phyloP scores from a whole-genome alignment of 768 basidiomycete genomes.

The Phaeolepiota aurea region DNA sequence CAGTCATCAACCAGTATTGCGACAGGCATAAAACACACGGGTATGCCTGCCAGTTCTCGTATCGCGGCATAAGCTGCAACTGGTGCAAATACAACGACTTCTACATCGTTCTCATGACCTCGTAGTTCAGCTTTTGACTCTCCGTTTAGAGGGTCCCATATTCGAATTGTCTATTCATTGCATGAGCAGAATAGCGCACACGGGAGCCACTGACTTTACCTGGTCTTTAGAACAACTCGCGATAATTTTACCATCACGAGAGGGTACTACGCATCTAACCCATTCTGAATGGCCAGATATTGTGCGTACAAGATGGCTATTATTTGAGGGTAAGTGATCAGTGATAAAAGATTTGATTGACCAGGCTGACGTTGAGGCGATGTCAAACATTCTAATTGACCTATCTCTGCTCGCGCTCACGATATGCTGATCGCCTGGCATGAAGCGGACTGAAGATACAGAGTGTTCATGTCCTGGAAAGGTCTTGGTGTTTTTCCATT shows the following conservation, averaged over 20 bases:
- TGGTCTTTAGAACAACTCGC: conserved; percentile 86
- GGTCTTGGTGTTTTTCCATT: conserved; percentile 85
- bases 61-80: conserved; percentile 67
- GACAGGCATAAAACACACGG: conserved; percentile 31
- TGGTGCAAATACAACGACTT: conserved; percentile 77
- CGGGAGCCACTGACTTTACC: conserved; percentile 30
- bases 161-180: conserved; percentile 53
- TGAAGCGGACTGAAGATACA: conserved; percentile 78
- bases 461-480: conserved; percentile 88
- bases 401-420: conserved; percentile 85
- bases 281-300: conserved; percentile 77
- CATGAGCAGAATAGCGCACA: background rate
- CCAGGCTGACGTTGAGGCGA: conserved; percentile 67
- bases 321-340: conserved; percentile 7
- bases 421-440: conserved; percentile 77
- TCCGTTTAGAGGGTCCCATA: conserved; percentile 68
- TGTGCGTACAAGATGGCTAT: conserved; percentile 67
- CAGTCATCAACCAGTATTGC: conserved; percentile 6
- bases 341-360: conserved; percentile 2
- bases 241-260: conserved; percentile 64
- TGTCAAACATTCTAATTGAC: conserved; percentile 82
- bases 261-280: conserved; percentile 66
- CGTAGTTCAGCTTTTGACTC: conserved; percentile 77
- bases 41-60: conserved; percentile 65
- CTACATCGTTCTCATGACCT: conserved; percentile 84